Evolutionary conservation across 148 eudicot species (phyloP), one percentile per base, ranked within the genome.

Genomic region (Chenopodium album): DNA sequence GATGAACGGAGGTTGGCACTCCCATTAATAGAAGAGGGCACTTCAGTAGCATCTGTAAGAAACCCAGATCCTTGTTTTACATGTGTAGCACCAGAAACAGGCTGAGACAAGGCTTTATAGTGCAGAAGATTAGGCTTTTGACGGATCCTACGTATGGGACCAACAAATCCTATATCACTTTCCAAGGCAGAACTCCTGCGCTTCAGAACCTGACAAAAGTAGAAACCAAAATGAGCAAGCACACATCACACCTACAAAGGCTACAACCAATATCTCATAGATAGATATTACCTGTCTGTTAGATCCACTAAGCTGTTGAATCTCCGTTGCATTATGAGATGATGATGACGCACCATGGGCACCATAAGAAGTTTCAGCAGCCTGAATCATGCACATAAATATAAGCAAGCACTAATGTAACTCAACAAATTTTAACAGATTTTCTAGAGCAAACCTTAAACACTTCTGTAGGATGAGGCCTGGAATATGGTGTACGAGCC

Each of bases 401-500:
- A 20, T 32, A 34, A 73, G 29, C 41, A 26, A 62, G 52, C 46
- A 76, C 82, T 68, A 28, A 76, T 37, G 62, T 11, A 17, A 71
- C 44, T 31, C 8, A 65, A 31, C 47, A 76, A 66, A 80, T 29
- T 20, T 22, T 46, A 79, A 34, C n/a, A 31, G 32, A 66, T 8
- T 44, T n/a, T 64, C 76, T 67, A 13, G 78, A 68, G 72, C 52
- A 78, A 52, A 91, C 94, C 92, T 89, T 90, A 47, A 73, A 81
- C 23, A 71, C 56, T 54, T 85, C 77, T 73, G 88, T 77, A 66
- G 87, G 81, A 78, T 84, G 84, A 83, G 79, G 80, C 91, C 95
- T 90, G 44, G 92, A 86, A 86, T 89, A 96, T 6, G 97, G 98
- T 4, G 95, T 91, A 52, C 98, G 97, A 50, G 99, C 90, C 99